Base-by-base conservation (phyloP, 768 basidiomycete genomes). In the Calocybe cyanea region DNA sequence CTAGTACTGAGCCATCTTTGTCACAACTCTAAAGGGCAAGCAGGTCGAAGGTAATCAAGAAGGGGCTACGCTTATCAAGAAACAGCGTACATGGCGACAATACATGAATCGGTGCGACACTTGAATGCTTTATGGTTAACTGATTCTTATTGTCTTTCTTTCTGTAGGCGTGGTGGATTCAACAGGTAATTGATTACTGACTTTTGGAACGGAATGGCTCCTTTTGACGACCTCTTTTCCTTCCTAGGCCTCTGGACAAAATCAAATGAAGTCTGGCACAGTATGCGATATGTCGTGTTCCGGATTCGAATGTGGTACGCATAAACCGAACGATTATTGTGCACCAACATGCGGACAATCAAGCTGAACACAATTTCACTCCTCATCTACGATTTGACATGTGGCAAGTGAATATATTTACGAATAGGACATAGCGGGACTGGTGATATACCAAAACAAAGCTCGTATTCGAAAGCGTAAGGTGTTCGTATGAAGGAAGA, bases 91-190 rank as follows among this genome's bases (percentile, higher is more conserved):
- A 19, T 95, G 92, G 94, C 76, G 92, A 53, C 95, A 98, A 66
- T 99, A 99, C 65, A 99, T 99, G 95, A 97, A 97, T 64, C 79
- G 92, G 81, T 83, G 56, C 38, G 75, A 49, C 33, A 28, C n/a
- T 19, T 38, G 18, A 13, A 13, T 7, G 17, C 19, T 51, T 31
- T 7, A 35, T 48, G 38, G 43, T 35, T 51, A 17, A 45, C n/a
- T 37, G 11, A n/a, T 21, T 44, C 53, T 39, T 33, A 45, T 13
- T 37, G 11, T 13, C 20, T 44, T 53, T 39, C 32, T 51, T 46
- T 53, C 10, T 8, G 50, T 52, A 86, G 88, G 41, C 85, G 86
- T 51, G 90, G 91, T 52, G 88, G 89, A 40, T 88, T 92, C 72
- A 88, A 91, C 70, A 81, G 87, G 82, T 83, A 70, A 53, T 19